These are phyloP conservation scores for Hypholoma sublateritium DNA, from an alignment of 768 basidiomycete species.

Conservation along the genomic window DNA sequence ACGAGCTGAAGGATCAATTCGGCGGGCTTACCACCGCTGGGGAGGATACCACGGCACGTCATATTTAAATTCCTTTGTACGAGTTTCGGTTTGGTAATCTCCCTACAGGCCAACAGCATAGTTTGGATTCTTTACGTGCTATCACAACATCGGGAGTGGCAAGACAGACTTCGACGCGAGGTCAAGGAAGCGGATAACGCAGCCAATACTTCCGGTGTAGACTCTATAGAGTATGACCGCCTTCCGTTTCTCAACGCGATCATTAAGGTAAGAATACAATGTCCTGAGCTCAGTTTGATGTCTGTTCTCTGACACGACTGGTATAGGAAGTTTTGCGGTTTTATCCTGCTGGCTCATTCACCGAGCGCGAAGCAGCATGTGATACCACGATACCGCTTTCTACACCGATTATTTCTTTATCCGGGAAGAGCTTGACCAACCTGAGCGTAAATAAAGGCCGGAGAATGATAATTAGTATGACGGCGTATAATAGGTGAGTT, in stretches of 20 bases:
- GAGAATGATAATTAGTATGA: not conserved
- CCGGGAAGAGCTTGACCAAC: not conserved
- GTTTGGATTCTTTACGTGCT: constrained; percentile 6
- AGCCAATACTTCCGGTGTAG: not conserved
- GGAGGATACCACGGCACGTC: constrained; percentile 7
- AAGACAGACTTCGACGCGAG: constrained; percentile 3
- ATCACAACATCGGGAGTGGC: not conserved
- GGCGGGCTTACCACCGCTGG: constrained; percentile 3
- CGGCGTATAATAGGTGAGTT: constrained; percentile 1
- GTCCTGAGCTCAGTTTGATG: not conserved
- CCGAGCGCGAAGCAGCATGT: constrained; percentile 2
- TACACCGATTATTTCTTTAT: not conserved
- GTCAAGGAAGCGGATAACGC: not conserved
- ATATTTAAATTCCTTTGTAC: not conserved
- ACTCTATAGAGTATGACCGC: not conserved
- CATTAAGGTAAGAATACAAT: not conserved
- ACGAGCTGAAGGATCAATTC: constrained; percentile 7
- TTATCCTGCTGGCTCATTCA: not conserved
- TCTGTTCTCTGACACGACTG: not conserved
- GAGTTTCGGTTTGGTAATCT: not conserved
- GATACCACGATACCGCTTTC: constrained; percentile 3
- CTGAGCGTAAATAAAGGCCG: not conserved
- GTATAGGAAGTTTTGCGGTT: constrained; percentile 3
- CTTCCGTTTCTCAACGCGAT: constrained; percentile 9
- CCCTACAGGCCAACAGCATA: constrained; percentile 1